A percentile compares a stretch with the other conserved stretches of the same genome.
phyloP scores from a whole-genome alignment of 768 basidiomycete genomes.

The Hortiboletus campestris region DNA sequence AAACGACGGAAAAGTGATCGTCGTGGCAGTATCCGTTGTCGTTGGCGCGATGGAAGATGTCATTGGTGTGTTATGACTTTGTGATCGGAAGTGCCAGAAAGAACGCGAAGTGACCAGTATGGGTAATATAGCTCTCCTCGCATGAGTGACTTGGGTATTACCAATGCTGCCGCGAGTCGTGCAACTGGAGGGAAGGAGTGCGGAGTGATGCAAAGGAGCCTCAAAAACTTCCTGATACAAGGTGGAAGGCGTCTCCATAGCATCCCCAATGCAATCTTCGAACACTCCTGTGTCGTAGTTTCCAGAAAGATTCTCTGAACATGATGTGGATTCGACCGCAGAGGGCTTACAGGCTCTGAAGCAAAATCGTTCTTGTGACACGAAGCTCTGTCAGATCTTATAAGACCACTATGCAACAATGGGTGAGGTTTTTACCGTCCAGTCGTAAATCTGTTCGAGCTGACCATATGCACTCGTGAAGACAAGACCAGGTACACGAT shows the following conservation, averaged over 20 bases:
- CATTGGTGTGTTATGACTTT: background rate
- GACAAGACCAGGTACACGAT: constrained; percentile 67
- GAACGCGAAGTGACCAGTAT: background rate
- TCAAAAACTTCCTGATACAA: constrained; percentile 60
- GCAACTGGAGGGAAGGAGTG: constrained; percentile 62
- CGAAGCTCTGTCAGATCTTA: constrained; percentile 49
- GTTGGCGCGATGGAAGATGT: constrained; percentile 1
- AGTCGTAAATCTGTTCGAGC: constrained; percentile 61
- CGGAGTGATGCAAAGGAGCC: constrained; percentile 56
- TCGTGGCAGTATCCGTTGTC: constrained; percentile 3
- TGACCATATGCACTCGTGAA: constrained; percentile 68
- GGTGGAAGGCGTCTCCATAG: constrained; percentile 54
- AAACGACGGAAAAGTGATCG: constrained; percentile 6
- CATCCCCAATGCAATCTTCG: constrained; percentile 53
- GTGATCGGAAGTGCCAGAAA: background rate
- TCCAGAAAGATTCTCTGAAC: constrained; percentile 64
- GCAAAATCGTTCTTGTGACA: constrained; percentile 62
- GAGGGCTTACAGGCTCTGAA: constrained; percentile 65
- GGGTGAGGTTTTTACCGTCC: constrained; percentile 49
- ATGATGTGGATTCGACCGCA: constrained; percentile 48
- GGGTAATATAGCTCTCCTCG: constrained; percentile 28
- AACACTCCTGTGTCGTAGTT: constrained; percentile 45
- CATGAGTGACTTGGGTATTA: constrained; percentile 37
- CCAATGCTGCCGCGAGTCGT: constrained; percentile 48
- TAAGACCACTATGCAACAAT: constrained; percentile 10